phyloP scores from a whole-genome alignment of 192 early-diverging fungal genomes.

The Cetraspora pellucida region DNA sequence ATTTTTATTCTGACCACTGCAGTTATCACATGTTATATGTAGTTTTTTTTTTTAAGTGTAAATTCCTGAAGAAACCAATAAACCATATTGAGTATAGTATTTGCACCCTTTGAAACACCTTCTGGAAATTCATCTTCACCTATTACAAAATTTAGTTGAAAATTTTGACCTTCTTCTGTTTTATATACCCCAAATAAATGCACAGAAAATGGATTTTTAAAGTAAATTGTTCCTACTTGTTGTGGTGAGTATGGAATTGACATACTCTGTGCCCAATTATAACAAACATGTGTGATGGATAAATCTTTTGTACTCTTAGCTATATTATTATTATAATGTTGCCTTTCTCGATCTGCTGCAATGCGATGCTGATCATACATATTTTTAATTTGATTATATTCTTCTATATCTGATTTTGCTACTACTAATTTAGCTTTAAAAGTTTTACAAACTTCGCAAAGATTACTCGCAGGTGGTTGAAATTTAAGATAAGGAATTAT shows the following conservation, averaged over 20 bases:
- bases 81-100: constrained; percentile 8
- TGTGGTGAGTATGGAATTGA: background rate
- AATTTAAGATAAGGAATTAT: background rate
- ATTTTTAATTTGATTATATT: background rate
- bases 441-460: background rate
- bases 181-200: constrained; percentile 7
- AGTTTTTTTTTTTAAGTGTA: background rate
- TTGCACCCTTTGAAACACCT: background rate
- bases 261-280: constrained; percentile 19
- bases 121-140: constrained; percentile 3
- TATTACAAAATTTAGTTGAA: constrained; percentile 14
- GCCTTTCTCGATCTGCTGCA: background rate
- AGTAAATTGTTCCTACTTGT: constrained; percentile 2
- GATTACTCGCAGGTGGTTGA: background rate
- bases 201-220: background rate
- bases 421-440: background rate
- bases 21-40: constrained; percentile 21
- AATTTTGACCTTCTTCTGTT: background rate
- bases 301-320: background rate
- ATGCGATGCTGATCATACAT: background rate
- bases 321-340: constrained; percentile 12
- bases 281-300: background rate
- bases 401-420: background rate
- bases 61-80: background rate
- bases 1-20: constrained; percentile 16